Evolutionary conservation across 257 asterid genomes (phyloP).

Genomic region (Solanum virginianum): DNA sequence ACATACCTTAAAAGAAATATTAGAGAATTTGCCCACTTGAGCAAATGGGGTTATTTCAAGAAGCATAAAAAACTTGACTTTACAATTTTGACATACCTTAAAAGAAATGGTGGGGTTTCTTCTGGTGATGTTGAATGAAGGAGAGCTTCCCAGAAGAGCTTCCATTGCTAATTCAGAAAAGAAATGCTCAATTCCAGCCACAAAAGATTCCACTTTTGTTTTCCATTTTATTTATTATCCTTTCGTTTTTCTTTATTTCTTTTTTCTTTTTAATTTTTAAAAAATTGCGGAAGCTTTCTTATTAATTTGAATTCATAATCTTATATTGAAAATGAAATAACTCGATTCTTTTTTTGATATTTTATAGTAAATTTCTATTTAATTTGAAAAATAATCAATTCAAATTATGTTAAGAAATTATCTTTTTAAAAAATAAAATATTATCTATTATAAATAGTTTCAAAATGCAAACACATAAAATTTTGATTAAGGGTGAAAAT

Average conservation of each 20-base stretch:
- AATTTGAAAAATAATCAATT: background rate
- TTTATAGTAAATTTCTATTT: too few species aligned
- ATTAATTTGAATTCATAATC: background rate
- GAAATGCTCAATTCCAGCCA: conserved; percentile 4
- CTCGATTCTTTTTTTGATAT: background rate
- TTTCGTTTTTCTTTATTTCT: background rate
- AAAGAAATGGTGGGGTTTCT: conserved; percentile 7
- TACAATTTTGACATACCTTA: conserved; percentile 17
- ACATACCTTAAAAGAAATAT: background rate
- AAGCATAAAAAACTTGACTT: background rate
- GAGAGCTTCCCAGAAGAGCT: conserved; percentile 28
- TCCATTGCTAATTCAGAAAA: conserved; percentile 23
- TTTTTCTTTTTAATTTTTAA: background rate
- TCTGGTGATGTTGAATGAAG: conserved; percentile 9
- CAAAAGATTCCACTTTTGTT: background rate
- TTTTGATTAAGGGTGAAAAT: background rate
- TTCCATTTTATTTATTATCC: background rate
- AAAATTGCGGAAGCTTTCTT: too few species aligned
- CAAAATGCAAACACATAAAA: too few species aligned
- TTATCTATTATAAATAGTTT: too few species aligned
- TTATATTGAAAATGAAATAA: background rate
- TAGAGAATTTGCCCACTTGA: background rate
- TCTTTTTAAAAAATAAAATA: too few species aligned
- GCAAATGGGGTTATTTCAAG: background rate
- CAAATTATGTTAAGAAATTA: too few species aligned